Conservation (phyloP, 192 early-diverging fungal genomes). For the Phlyctochytrium bullatum region DNA sequence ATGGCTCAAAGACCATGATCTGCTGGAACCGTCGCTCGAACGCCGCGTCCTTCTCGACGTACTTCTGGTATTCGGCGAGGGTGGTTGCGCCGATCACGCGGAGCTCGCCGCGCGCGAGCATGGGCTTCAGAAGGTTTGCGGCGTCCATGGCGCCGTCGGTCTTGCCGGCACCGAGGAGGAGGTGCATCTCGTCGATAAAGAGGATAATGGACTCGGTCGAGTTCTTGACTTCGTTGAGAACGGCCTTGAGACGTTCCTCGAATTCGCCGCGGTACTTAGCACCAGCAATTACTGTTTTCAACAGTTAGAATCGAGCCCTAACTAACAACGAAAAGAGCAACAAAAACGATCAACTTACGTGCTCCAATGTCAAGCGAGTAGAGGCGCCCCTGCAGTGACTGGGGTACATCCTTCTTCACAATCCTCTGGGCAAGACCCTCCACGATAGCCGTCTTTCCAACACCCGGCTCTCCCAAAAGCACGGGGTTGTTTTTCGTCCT, state of each 20-base stretch:
- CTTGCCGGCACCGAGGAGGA: conserved; percentile 91
- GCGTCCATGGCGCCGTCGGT: conserved; percentile 91
- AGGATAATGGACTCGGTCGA: conserved; percentile 85
- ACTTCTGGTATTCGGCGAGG: conserved; percentile 89
- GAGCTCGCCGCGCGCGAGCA: conserved; percentile 96
- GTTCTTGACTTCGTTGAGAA: conserved; percentile 93
- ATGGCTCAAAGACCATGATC: conserved; percentile 70
- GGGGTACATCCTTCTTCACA: conserved; percentile 87
- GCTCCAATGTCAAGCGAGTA: conserved; percentile 97
- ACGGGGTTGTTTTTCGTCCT: conserved; percentile 92
- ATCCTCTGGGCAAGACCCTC: conserved; percentile 96
- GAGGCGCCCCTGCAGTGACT: conserved; percentile 74
- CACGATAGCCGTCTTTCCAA: conserved; percentile 78
- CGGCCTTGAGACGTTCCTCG: conserved; percentile 94
- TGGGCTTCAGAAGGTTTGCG: conserved; percentile 95
- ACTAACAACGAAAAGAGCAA: neutral
- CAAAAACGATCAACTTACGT: neutral
- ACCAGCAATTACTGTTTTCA: conserved; percentile 65
- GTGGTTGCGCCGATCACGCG: conserved; percentile 97
- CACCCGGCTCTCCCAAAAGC: conserved; percentile 78
- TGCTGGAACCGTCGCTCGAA: conserved; percentile 81
- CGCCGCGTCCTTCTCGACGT: conserved; percentile 84
- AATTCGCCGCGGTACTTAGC: conserved; percentile 98
- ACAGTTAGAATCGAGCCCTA: neutral
- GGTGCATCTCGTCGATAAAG: conserved; percentile 98